Base-by-base conservation (phyloP, 2,329 filamentous ascomycete genomes). In the Phaeoacremonium minimum region DNA sequence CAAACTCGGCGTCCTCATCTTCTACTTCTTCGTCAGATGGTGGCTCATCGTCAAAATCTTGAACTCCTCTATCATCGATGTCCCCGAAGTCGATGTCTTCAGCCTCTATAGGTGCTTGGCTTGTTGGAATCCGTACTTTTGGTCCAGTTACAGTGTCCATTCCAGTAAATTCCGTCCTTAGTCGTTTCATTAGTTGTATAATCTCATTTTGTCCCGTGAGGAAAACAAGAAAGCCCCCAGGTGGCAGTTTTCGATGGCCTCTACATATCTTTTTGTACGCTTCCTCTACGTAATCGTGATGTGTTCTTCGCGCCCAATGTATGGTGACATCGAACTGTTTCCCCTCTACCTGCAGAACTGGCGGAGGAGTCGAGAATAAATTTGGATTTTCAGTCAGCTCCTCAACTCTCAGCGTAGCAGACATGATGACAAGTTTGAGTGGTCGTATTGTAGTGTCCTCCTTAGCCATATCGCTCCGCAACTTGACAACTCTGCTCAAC, bases 351-450 rank as follows among this genome's bases (percentile, higher is more conserved):
- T 95, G 80, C 2, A 98, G 72, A 2, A 97, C 76, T 0, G 90
- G 91, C 0, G 93, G 93, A 4, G 86, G 75, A 0, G 68, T 72
- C 4, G 81, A 69, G 60, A 98, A 98, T 0, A 98, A 69, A 13
- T 75, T 81, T 7, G 77, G 66, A 52, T 98, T 97, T 53, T 88
- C 77, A 0, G 87, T 88, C 49, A 98, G 86, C 53, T 97, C 91
- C 11, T 88, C 86, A 31, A 97, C 87, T 41, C 89, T 76, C 20
- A 98, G 70, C 3, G 93, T 98, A 30, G 93, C 93, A 41, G 91
- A 97, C 94, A 98, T 98, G 63, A 98, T 95, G 41, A 98, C 79
- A 7, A 98, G 73, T 62, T 97, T 98, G 35, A 98, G 63, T 0
- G 90, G 89, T 46, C 81, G 83, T 18, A 85, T 65, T 2, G 77